Conservation (phyloP, 2,329 filamentous ascomycete species). For the Fusarium stilboides region DNA sequence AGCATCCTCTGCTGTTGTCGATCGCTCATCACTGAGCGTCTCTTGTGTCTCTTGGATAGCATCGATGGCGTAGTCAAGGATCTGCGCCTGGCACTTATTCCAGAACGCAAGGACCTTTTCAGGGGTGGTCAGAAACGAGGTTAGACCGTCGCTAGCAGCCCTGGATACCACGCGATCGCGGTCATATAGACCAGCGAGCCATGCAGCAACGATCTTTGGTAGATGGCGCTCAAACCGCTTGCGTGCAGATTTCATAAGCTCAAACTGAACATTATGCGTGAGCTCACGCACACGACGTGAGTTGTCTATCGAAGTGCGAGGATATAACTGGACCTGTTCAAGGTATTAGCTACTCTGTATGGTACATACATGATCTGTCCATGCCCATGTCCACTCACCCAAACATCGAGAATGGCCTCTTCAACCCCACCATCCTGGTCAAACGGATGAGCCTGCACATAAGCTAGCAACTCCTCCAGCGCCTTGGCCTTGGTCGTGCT, state of each 20-base stretch:
- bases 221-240: slow-evolving; percentile 89
- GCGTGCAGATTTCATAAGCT: slow-evolving; percentile 74
- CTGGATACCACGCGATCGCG: slow-evolving; percentile 82
- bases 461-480: slow-evolving; percentile 83
- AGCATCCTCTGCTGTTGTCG: slow-evolving; percentile 86
- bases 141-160: slow-evolving; percentile 83
- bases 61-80: slow-evolving; percentile 85
- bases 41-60: slow-evolving; percentile 85
- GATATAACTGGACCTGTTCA: slow-evolving; percentile 83
- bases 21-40: slow-evolving; percentile 91
- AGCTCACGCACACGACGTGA: slow-evolving; percentile 89
- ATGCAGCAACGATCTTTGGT: slow-evolving; percentile 84
- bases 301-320: slow-evolving; percentile 91
- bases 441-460: slow-evolving; percentile 69
- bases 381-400: slow-evolving; percentile 68
- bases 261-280: slow-evolving; percentile 80
- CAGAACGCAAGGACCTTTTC: slow-evolving; percentile 86
- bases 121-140: slow-evolving; percentile 80
- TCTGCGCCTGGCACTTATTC: slow-evolving; percentile 83
- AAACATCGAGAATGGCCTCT: slow-evolving; percentile 87
- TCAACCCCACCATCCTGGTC: slow-evolving; percentile 76
- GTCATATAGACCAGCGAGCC: slow-evolving; percentile 92
- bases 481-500: slow-evolving; percentile 92
- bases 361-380: not conserved
- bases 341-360: slow-evolving; percentile 18